Conservation (phyloP, 805 yeast genomes). For the Hanseniaspora meyeri region DNA sequence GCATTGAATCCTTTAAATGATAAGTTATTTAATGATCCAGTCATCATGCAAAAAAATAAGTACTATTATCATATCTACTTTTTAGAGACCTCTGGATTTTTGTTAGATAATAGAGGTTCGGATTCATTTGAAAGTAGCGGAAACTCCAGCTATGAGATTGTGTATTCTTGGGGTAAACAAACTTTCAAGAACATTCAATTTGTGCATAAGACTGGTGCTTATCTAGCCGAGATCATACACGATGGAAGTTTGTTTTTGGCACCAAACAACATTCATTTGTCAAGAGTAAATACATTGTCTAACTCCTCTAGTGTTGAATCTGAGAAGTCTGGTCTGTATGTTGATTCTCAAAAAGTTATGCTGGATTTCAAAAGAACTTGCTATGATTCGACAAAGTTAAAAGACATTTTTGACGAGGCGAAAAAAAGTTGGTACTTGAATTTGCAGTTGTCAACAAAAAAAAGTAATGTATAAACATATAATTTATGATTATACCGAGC, state of each 20-base stretch:
- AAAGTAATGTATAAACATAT: not conserved
- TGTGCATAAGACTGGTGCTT: constrained; percentile 78
- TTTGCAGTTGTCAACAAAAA: not conserved
- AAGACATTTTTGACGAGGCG: constrained; percentile 48
- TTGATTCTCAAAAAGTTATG: constrained; percentile 68
- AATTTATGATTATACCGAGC: not conserved
- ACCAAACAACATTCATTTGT: constrained; percentile 73
- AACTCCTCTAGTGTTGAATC: constrained; percentile 23
- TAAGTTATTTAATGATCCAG: constrained; percentile 33
- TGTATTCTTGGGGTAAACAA: constrained; percentile 88
- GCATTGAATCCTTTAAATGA: constrained; percentile 65
- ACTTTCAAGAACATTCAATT: constrained; percentile 73
- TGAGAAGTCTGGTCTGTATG: constrained; percentile 26
- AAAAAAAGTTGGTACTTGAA: constrained; percentile 25
- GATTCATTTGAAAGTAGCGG: constrained; percentile 39
- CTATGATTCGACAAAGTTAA: constrained; percentile 36
- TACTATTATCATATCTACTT: constrained; percentile 70
- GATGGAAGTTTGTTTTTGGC: constrained; percentile 71
- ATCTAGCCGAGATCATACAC: constrained; percentile 73
- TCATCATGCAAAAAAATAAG: constrained; percentile 37
- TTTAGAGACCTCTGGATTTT: constrained; percentile 56
- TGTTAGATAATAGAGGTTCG: constrained; percentile 71
- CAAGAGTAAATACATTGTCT: constrained; percentile 47
- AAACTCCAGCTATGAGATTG: constrained; percentile 40
- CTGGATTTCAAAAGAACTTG: constrained; percentile 54